A percentile compares a stretch with the other conserved stretches of the same genome.
Conservation (phyloP, 2,329 filamentous ascomycete genomes). For the Sarocladium oryzae region DNA sequence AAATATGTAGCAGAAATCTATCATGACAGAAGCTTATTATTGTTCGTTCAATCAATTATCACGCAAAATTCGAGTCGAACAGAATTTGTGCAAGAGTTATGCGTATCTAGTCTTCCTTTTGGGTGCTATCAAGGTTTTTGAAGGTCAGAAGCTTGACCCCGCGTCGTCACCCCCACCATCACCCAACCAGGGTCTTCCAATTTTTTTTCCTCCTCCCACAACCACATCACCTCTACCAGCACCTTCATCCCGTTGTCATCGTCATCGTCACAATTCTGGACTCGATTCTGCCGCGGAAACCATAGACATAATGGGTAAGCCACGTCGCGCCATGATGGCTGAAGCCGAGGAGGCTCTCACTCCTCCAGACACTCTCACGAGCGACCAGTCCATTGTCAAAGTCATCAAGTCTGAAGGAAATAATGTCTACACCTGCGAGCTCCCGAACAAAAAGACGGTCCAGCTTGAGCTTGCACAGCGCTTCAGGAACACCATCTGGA, state of each 20-base stretch:
- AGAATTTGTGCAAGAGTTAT: no score
- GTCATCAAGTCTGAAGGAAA: constrained; percentile 82
- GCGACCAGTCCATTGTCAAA: constrained; percentile 64
- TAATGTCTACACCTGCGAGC: constrained; percentile 74
- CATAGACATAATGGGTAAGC: constrained; percentile 26
- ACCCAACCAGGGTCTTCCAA: not conserved
- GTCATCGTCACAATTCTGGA: no score
- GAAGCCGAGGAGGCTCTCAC: constrained; percentile 65
- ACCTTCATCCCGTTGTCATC: not conserved
- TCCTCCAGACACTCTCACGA: constrained; percentile 51
- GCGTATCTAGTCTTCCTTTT: no score
- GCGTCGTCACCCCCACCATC: not conserved
- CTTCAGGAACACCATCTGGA: constrained; percentile 91
- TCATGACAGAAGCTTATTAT: no score
- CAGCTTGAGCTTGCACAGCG: constrained; percentile 76
- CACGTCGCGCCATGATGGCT: constrained; percentile 68
- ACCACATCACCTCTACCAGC: not conserved
- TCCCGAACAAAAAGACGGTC: constrained; percentile 59
- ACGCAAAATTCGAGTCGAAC: no score
- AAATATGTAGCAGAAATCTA: no score
- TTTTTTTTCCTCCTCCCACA: not conserved
- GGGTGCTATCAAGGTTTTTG: no score
- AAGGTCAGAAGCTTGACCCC: not conserved
- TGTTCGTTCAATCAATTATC: no score
- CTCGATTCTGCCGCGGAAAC: not conserved